Evolutionary conservation across 169 alveolate species (phyloP), one percentile per base, ranked within the genome.

Genomic region (Cryptosporidium muris): DNA sequence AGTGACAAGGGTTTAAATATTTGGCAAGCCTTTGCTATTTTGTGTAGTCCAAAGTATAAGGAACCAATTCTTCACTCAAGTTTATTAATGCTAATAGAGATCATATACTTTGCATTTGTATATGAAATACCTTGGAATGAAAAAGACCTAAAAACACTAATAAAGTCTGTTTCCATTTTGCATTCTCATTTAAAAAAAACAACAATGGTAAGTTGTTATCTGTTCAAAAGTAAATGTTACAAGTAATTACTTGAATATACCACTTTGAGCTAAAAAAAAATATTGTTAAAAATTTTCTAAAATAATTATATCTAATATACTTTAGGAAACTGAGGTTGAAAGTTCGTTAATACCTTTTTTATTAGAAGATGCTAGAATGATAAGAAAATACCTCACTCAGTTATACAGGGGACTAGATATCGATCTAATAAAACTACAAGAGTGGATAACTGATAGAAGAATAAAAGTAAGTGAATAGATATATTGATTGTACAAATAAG

Each of bases 371-470:
- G 54, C 85, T 6, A 74, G 60, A 74, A 8, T 62, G 4, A 64
- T 47, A 1, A 74, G 60, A 58, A 74, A 58, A 43, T 74, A 74
- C 37, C 60, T 74, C 43, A 74, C 43, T 43, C 60, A 58, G 36
- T n/a, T 74, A 37, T 54, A 43, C 60, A 74, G 9, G 43, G 66
- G 63, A 16, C 74, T 58, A 8, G 62, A 74, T 40, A 74, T 74
- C 25, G 68, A 74, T 45, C 37, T 74, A 43, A 54, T 58, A 16
- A 52, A 60, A 43, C 45, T 54, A 36, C 85, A 74, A 58, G 85
- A 37, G 34, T 74, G 85, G 85, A 74, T 74, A 58, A 74, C 85
- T 25, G 85, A 74, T 74, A 52, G 85, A 4, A 74, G 85, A 47
- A 74, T 74, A 45, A 56, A 74, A 68, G 85, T 74, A 74, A 62